Base-by-base conservation (phyloP, 176 grass and related monocot genomes). In the Lolium multiflorum region DNA sequence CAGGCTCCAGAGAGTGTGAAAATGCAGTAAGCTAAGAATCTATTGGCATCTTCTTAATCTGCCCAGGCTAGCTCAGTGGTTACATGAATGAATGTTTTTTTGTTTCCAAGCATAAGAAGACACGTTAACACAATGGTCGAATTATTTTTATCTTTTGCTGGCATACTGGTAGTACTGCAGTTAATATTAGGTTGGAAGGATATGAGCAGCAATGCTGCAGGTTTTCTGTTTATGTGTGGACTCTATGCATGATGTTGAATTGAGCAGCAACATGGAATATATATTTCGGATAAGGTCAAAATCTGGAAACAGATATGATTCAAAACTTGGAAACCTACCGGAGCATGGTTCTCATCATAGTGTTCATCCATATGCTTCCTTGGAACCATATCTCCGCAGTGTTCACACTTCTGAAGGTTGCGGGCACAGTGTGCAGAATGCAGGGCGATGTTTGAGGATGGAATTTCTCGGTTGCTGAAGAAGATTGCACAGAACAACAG, bases 321-420 rank as follows among this genome's bases (percentile, higher is more conserved):
- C 39, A 26, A 2, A 65, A 62, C 71, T 77, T 5, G 17, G 48
- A 31, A 84, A 89, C 68, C 2, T 81, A 92, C 93, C 9, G 91
- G 93, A 38, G 93, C 88, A 81, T 93, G 93, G 78, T 71, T 86
- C 77, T 89, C 88, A 67, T 89, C 69, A 3, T 92, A 95, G 82
- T 95, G 93, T 79, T 84, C 69, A 84, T 92, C 86, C 71, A 92
- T 88, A 66, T 81, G 74, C 82, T 92, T 95, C 74, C 38, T 91
- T 31, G 93, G 86, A 81, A 95, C 70, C 88, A 95, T 91, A 65
- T 91, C 86, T 59, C 88, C 93, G 9, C 93, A 95, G n/a, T 74
- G 79, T 11, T 81, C 70, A 4, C 93, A 95, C 60, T 91, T 95
- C 35, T 92, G 88, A 84, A 95, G 91, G 83, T 95, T 91, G 44